These are phyloP conservation scores for Saccharomycopsis sp. DNA, from an alignment of 805 yeast species.

Conservation along the genomic window DNA sequence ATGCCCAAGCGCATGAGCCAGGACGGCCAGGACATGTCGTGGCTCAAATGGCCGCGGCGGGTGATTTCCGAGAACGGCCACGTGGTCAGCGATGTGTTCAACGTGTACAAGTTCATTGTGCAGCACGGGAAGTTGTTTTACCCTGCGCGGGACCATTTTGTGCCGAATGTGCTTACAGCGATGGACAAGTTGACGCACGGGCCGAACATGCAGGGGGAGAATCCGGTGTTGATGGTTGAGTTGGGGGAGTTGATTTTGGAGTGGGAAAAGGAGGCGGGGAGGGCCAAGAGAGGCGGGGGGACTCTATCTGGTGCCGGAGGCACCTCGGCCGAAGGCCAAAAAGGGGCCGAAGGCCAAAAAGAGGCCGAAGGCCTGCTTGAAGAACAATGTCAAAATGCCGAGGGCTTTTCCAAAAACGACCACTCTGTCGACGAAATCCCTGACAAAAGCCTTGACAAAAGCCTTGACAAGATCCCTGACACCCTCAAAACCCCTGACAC, in stretches of 20 bases:
- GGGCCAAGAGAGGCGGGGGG: constrained; percentile 12
- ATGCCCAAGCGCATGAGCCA: constrained; percentile 59
- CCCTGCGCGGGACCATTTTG: constrained; percentile 80
- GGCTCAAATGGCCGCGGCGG: constrained; percentile 95
- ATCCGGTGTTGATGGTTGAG: constrained; percentile 81
- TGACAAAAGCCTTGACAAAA: too few species aligned
- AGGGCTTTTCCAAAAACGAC: too few species aligned
- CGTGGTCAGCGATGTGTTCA: constrained; percentile 62
- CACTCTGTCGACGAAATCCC: too few species aligned
- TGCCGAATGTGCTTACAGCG: constrained; percentile 82
- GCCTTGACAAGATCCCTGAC: too few species aligned
- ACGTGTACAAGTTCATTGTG: constrained; percentile 83
- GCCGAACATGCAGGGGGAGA: constrained; percentile 72
- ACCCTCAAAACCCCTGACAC: too few species aligned
- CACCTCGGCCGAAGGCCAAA: too few species aligned
- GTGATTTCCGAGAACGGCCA: constrained; percentile 87
- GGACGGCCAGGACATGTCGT: constrained; percentile 31
- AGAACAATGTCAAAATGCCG: too few species aligned
- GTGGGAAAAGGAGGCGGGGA: constrained; percentile 68
- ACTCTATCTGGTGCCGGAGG: too few species aligned
- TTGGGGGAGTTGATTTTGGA: constrained; percentile 74
- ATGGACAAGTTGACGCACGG: constrained; percentile 83
- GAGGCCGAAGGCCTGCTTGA: too few species aligned
- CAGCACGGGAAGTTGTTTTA: constrained; percentile 80
- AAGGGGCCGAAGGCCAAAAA: too few species aligned